Percentiles rank a stretch among this genome's conserved stretches.
Conservation (phyloP, 345 rosid genomes). For the Rhizophora apiculata region DNA sequence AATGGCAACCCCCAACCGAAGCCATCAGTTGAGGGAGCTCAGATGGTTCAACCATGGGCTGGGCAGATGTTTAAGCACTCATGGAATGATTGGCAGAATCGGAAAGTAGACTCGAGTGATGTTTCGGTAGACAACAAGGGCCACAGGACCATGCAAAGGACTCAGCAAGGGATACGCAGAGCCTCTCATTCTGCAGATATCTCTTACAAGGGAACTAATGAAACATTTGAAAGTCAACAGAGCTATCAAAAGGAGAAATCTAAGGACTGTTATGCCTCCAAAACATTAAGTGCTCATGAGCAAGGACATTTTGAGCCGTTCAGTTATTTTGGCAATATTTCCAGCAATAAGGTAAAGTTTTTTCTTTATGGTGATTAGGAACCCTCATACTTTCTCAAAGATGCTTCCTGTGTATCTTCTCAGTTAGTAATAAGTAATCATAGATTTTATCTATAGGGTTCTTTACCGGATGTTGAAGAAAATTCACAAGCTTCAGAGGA, state of each 20-base stretch:
- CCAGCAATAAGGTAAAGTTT: constrained; percentile 28
- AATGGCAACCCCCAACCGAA: constrained; percentile 40
- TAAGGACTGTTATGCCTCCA: constrained; percentile 16
- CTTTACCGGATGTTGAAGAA: constrained; percentile 17
- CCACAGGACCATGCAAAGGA: constrained; percentile 17
- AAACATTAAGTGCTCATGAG: constrained; percentile 18
- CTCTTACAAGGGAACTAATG: constrained; percentile 8
- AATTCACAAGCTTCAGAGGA: constrained; percentile 26
- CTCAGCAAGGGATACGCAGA: constrained; percentile 18
- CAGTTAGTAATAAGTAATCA: constrained; percentile 1
- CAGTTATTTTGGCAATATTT: constrained; percentile 22
- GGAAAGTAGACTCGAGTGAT: constrained; percentile 17
- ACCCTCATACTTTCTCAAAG: not conserved
- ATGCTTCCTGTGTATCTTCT: not conserved
- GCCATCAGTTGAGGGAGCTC: constrained; percentile 29
- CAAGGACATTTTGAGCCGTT: constrained; percentile 27
- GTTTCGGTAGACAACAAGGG: constrained; percentile 5
- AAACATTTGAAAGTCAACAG: constrained; percentile 23
- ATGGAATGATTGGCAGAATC: constrained; percentile 17
- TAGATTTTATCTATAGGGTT: constrained; percentile 24
- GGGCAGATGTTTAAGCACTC: constrained; percentile 35
- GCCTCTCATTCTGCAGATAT: constrained; percentile 15
- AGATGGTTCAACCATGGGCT: constrained; percentile 40
- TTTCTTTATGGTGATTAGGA: not conserved
- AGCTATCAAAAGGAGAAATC: constrained; percentile 26